Evolutionary conservation across 2,329 filamentous ascomycete species (phyloP).

Genomic region (Fusarium duplospermum): DNA sequence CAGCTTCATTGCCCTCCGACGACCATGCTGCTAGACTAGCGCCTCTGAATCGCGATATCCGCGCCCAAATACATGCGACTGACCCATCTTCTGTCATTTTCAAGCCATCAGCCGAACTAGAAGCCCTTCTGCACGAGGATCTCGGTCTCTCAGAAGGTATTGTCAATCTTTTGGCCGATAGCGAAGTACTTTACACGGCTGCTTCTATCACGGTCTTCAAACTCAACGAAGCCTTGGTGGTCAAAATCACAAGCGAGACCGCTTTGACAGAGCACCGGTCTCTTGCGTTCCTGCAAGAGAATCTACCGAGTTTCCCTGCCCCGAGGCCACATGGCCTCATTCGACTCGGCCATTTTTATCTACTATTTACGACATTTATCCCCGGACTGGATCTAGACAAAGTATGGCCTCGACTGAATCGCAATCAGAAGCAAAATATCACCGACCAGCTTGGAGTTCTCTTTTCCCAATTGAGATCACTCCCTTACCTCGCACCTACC

Average conservation of each 20-base stretch:
- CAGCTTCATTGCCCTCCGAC: not conserved
- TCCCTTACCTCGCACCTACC: slow-evolving; percentile 11
- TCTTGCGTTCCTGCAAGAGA: slow-evolving; percentile 15
- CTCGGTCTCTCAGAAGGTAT: slow-evolving; percentile 9
- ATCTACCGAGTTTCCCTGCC: slow-evolving; percentile 16
- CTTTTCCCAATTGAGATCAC: slow-evolving; percentile 19
- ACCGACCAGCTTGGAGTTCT: slow-evolving; percentile 15
- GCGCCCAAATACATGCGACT: not conserved
- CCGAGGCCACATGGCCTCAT: slow-evolving; percentile 24
- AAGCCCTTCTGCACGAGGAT: slow-evolving; percentile 3
- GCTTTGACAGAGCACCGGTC: slow-evolving; percentile 15
- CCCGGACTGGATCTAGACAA: slow-evolving; percentile 20
- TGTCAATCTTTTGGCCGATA: slow-evolving; percentile 11
- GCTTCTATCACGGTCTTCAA: slow-evolving; percentile 20
- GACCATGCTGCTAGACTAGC: not conserved
- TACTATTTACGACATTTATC: slow-evolving; percentile 26
- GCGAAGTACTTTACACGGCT: slow-evolving; percentile 14
- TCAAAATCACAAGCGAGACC: slow-evolving; percentile 16
- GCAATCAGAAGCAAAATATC: slow-evolving; percentile 21
- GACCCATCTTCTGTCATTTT: slow-evolving; percentile 7
- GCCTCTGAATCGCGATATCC: slow-evolving; percentile 4
- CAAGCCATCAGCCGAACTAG: slow-evolving; percentile 3
- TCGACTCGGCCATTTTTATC: slow-evolving; percentile 5
- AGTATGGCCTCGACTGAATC: slow-evolving; percentile 16
- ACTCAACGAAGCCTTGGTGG: slow-evolving; percentile 9